Evolutionary conservation across 2,329 filamentous ascomycete genomes (phyloP).

Genomic region (Beauveria pseudobassiana): DNA sequence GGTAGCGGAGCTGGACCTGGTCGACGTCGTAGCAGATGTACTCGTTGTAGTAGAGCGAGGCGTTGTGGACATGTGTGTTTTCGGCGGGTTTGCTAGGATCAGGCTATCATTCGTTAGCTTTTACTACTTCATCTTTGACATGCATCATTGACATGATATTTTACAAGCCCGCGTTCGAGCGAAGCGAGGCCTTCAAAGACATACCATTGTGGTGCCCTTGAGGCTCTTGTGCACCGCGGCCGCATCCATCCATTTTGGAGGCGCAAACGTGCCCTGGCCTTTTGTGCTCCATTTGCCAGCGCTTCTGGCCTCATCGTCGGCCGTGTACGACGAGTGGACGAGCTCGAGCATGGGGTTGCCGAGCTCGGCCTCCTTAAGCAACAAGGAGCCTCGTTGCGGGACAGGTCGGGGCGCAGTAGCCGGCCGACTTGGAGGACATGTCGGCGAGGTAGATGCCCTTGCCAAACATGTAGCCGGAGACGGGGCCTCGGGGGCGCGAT

Average conservation of each 20-base stretch:
- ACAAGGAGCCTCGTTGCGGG: no score
- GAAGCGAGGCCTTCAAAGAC: conserved; percentile 18
- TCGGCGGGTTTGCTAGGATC: conserved; percentile 40
- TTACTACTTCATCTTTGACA: not conserved
- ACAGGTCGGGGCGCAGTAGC: conserved; percentile 61
- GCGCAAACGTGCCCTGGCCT: conserved; percentile 59
- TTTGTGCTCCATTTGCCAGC: conserved; percentile 59
- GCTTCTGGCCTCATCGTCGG: conserved; percentile 54
- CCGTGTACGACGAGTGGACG: conserved; percentile 48
- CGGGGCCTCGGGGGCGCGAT: conserved; percentile 82
- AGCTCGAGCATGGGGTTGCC: conserved; percentile 67
- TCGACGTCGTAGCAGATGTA: conserved; percentile 65
- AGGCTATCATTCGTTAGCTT: conserved; percentile 31
- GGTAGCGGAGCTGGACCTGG: conserved; percentile 63
- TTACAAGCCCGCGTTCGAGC: not conserved
- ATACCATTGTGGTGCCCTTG: conserved; percentile 62
- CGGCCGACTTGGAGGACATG: conserved; percentile 74
- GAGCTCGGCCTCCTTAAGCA: conserved; percentile 67
- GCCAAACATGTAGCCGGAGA: conserved; percentile 78
- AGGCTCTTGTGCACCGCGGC: conserved; percentile 53
- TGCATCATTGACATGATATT: not conserved
- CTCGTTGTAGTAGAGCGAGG: conserved; percentile 60
- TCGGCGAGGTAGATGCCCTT: conserved; percentile 87
- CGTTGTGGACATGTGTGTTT: conserved; percentile 35
- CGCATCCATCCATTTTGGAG: conserved; percentile 70